Evolutionary conservation across 176 grass and related monocot genomes (phyloP), one percentile per base, ranked within the genome.

Genomic region (Panicum miliaceum): DNA sequence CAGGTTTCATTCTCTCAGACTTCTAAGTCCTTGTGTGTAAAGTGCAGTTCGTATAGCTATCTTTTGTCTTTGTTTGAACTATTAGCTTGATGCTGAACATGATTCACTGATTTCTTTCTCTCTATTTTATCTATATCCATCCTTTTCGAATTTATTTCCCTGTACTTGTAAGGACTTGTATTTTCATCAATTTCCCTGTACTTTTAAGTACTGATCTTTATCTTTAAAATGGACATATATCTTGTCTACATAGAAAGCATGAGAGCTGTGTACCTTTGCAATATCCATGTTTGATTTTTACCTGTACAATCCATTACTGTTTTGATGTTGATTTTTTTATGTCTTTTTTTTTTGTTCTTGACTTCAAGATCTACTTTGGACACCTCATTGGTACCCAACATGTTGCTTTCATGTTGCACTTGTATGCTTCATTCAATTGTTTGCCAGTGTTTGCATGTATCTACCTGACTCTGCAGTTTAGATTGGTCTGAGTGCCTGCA

Each of bases 1-100:
- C 96, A 98, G 96, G 91, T 98, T 78, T 50, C 26, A 22, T 90
- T 73, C 67, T 35, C 59, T 85, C 36, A 62, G 50, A 68, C 16
- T 64, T 86, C 18, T 75, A 56, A 11, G 12, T 79, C 2, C 75
- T 54, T 42, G 14, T 20, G 23, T 60, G 25, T 22, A n/a, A 56
- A 72, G 51, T 73, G 23, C 43, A 71, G 77, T 27, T 19, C 43
- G 47, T 42, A 25, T n/a, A n/a, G n/a, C n/a, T 68, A 63, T 15
- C 43, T 78, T 71, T 35, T 70, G 19, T 77, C 56, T 58, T 26
- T 37, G 5, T 84, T 47, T 88, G 56, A 48, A 73, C 11, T 26
- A 32, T 73, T 73, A 56, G 73, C 35, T 78, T 67, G 20, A 58
- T 79, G 62, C 22, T 66, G 48, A 84, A 73, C 25, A 84, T 19